Percentiles rank a stretch among this genome's conserved stretches.
These are phyloP conservation scores for Collybiopsis confluens DNA, from an alignment of 768 basidiomycete genomes.

Conservation along the genomic window DNA sequence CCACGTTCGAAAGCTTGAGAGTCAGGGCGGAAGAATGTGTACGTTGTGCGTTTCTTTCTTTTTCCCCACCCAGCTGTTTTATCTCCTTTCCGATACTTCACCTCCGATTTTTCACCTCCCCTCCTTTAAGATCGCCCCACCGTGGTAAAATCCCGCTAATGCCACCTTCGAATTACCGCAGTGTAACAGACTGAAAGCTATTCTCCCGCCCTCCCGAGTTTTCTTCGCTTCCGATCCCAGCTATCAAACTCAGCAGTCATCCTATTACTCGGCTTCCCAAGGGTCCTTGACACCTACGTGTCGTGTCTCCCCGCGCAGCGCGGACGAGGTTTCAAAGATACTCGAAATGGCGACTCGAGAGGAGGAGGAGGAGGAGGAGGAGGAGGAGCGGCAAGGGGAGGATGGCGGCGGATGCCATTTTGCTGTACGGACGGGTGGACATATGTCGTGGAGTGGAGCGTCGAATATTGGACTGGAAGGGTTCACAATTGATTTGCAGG, in stretches of 20 bases:
- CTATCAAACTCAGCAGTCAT: not conserved
- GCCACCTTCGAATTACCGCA: no score
- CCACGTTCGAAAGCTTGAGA: no score
- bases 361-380: no score
- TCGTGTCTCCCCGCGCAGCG: constrained; percentile 1
- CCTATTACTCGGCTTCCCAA: constrained; percentile 6
- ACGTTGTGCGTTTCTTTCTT: no score
- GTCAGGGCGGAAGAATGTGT: no score
- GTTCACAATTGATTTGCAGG: constrained; percentile 7
- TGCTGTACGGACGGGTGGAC: constrained; percentile 8
- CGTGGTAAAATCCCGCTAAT: no score
- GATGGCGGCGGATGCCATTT: constrained; percentile 5
- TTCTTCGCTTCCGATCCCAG: not conserved
- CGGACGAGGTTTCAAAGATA: constrained; percentile 6
- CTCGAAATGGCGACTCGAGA: not conserved
- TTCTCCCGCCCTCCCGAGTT: constrained; percentile 1
- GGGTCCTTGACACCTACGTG: constrained; percentile 4
- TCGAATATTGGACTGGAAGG: constrained; percentile 6
- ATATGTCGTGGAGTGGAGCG: constrained; percentile 9
- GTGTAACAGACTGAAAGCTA: no score
- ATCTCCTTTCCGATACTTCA: no score
- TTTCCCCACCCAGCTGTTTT: no score
- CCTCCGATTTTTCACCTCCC: no score
- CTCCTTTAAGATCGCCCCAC: no score
- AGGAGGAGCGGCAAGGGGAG: no score